Evolutionary conservation across 345 rosid genomes (phyloP).

Genomic region (Boechera retrofracta): DNA sequence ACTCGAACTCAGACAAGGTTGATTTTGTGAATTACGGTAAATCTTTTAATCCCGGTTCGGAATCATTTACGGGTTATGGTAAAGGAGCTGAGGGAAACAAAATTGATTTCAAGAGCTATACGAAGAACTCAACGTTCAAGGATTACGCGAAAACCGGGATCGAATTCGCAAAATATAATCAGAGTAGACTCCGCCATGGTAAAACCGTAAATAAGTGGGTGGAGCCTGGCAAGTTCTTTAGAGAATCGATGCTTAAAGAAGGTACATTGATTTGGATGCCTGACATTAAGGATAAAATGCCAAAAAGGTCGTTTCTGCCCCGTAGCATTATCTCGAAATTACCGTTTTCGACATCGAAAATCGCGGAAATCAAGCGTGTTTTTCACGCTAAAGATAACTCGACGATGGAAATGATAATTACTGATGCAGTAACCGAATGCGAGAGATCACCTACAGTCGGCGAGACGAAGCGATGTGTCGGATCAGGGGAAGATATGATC

Average conservation of each 20-base stretch:
- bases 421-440: constrained; percentile 61
- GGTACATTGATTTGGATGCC: constrained; percentile 83
- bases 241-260: constrained; percentile 60
- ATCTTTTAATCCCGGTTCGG: constrained; percentile 61
- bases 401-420: constrained; percentile 59
- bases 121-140: constrained; percentile 60
- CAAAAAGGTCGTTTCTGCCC: constrained; percentile 81
- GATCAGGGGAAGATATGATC: constrained; percentile 78
- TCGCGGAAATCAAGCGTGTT: constrained; percentile 47
- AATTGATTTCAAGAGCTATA: constrained; percentile 58
- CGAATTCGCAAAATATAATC: constrained; percentile 55
- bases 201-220: constrained; percentile 66
- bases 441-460: constrained; percentile 67
- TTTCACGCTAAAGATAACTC: constrained; percentile 73
- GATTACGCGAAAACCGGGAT: constrained; percentile 53
- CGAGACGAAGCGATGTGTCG: constrained; percentile 78
- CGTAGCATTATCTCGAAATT: constrained; percentile 60
- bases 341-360: constrained; percentile 58
- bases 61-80: constrained; percentile 63
- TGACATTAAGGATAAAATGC: constrained; percentile 84
- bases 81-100: constrained; percentile 48
- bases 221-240: constrained; percentile 85
- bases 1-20: constrained; percentile 51
- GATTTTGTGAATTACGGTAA: constrained; percentile 61
- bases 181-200: constrained; percentile 36